Conservation (phyloP, 768 basidiomycete genomes). For the Thelephora ganbajun region DNA sequence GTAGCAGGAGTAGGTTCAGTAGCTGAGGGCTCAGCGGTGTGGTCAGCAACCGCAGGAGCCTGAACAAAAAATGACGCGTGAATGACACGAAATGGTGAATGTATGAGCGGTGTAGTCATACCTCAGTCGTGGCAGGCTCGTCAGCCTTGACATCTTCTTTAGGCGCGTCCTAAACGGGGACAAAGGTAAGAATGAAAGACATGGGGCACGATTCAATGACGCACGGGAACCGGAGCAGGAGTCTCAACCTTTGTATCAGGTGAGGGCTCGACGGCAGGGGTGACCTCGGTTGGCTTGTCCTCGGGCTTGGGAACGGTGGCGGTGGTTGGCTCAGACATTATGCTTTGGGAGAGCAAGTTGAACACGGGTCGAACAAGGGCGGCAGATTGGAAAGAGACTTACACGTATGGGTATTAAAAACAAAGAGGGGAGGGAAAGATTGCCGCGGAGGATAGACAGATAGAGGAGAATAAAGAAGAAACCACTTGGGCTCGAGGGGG, state of each 20-base stretch:
- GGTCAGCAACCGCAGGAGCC: constrained; percentile 8
- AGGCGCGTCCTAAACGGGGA: constrained; percentile 21
- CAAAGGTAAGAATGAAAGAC: constrained; percentile 5
- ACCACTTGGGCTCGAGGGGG: constrained; percentile 3
- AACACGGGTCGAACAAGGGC: constrained; percentile 4
- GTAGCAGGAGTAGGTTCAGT: constrained; percentile 21
- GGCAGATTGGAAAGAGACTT: constrained; percentile 5
- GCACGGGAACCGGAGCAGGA: constrained; percentile 19
- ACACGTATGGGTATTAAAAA: neutral
- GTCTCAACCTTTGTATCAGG: constrained; percentile 28
- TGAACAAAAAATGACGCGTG: constrained; percentile 18
- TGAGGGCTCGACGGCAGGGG: constrained; percentile 18
- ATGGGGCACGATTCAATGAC: constrained; percentile 8
- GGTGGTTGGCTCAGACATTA: constrained; percentile 70
- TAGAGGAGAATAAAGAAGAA: constrained; percentile 16
- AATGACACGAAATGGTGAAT: constrained; percentile 3
- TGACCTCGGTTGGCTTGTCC: constrained; percentile 33
- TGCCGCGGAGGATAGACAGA: constrained; percentile 4
- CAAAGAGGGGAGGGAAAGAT: neutral
- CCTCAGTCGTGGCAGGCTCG: constrained; percentile 18
- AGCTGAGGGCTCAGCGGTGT: constrained; percentile 17
- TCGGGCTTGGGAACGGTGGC: constrained; percentile 35
- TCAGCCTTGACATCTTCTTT: constrained; percentile 21
- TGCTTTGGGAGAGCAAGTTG: constrained; percentile 24
- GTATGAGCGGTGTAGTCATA: constrained; percentile 10